A percentile compares a stretch with the other conserved stretches of the same genome.
Evolutionary conservation across 495 filamentous ascomycete genomes (phyloP).

Genomic region (Aspergillus hancockii): DNA sequence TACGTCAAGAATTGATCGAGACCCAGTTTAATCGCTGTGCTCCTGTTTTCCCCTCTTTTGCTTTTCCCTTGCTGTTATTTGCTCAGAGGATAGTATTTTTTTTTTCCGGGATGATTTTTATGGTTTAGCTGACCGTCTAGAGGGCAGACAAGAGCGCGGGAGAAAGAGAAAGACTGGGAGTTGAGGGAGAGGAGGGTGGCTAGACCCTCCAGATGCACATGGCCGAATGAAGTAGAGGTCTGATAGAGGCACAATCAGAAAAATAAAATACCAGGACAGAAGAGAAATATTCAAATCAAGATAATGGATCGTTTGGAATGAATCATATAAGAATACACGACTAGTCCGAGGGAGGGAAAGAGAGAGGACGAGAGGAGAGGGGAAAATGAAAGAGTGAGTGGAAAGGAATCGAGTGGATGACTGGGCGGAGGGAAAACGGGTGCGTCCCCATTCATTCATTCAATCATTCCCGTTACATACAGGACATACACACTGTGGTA

Average conservation of each 20-base stretch:
- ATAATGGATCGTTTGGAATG: conserved; percentile 3
- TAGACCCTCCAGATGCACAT: conserved; percentile 38
- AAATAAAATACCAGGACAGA: conserved; percentile 3
- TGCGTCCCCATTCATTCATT: neutral
- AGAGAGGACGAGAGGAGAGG: conserved; percentile 6
- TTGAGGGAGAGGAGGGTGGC: conserved; percentile 20
- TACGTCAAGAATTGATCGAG: conserved; percentile 9
- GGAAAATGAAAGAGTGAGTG: conserved; percentile 7
- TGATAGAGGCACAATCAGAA: conserved; percentile 4
- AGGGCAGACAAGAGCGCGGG: conserved; percentile 21
- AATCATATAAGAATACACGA: conserved; percentile 5
- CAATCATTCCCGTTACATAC: neutral
- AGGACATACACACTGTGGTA: neutral
- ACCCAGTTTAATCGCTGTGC: conserved; percentile 4
- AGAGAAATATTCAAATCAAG: conserved; percentile 6
- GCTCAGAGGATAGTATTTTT: conserved; percentile 1
- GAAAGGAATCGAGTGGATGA: conserved; percentile 9
- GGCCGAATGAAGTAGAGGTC: conserved; percentile 22
- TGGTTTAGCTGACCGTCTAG: neutral
- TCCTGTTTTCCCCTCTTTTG: conserved; percentile 5
- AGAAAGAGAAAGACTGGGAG: neutral
- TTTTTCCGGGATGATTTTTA: neutral
- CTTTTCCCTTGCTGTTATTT: neutral
- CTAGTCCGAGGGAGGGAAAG: neutral
- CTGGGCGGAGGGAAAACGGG: neutral